Conservation (phyloP, 768 basidiomycete species). For the Suillus clintonianus region DNA sequence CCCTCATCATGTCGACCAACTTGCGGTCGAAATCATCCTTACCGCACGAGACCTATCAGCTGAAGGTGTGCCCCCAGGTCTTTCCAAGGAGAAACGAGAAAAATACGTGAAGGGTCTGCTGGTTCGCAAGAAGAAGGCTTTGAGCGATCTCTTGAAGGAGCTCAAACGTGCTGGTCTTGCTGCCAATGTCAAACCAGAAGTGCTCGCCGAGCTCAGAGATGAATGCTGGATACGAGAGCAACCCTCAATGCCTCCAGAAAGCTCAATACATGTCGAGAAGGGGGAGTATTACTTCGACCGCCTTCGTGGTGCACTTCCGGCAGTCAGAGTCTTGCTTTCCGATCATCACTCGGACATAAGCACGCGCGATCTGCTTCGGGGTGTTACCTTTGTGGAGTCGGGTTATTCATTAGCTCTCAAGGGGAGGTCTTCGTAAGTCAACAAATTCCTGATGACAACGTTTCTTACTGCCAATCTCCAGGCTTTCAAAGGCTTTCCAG, state of each 20-base stretch:
- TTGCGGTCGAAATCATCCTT: slow-evolving; percentile 64
- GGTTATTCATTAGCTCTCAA: slow-evolving; percentile 68
- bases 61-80: slow-evolving; percentile 41
- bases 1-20: slow-evolving; percentile 49
- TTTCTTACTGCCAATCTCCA: slow-evolving; percentile 17
- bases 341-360: slow-evolving; percentile 80
- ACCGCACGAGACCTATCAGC: slow-evolving; percentile 59
- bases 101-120: slow-evolving; percentile 74
- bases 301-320: slow-evolving; percentile 64
- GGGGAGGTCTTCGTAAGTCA: slow-evolving; percentile 61
- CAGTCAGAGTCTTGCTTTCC: slow-evolving; percentile 59
- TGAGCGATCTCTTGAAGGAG: slow-evolving; percentile 89
- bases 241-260: slow-evolving; percentile 36
- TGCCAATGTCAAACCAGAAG: slow-evolving; percentile 67
- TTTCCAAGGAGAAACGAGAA: slow-evolving; percentile 50
- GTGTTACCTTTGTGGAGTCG: slow-evolving; percentile 76
- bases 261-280: slow-evolving; percentile 35
- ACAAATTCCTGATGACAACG: not conserved
- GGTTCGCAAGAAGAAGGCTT: slow-evolving; percentile 85
- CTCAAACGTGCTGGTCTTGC: slow-evolving; percentile 79
- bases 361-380: slow-evolving; percentile 86
- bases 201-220: slow-evolving; percentile 56
- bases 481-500: slow-evolving; percentile 22
- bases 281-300: slow-evolving; percentile 66
- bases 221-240: slow-evolving; percentile 70